Base-by-base conservation (phyloP, 805 yeast genomes). In the Candida sithepensis region DNA sequence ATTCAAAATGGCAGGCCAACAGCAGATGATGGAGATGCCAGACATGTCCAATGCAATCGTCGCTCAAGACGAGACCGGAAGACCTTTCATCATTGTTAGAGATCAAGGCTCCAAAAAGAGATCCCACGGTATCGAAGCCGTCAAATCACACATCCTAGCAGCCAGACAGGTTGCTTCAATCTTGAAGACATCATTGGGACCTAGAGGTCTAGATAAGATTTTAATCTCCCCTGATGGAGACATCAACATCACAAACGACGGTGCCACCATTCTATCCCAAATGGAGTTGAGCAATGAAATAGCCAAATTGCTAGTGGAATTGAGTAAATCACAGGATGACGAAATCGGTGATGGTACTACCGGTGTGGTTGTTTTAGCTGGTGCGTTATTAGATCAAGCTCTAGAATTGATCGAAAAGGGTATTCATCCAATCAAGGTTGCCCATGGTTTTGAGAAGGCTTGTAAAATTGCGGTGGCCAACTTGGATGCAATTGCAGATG, bases 311-410 rank as follows among this genome's bases (percentile, higher is more conserved):
- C 73, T 94, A 62, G 99, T 94, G 18, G 96, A 95, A 70, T 77
- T 94, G 55, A 86, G 97, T 26, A 87, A 81, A 66, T 88, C 96
- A 23, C 99, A 92, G 74, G 99, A 92, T 68, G 97, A 94, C 66
- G 98, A 92, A 71, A 89, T 92, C 65, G 99, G 99, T 47, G 99
- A 92, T 67, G 99, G 99, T 63, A 94, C 99, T 24, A 94, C 99
- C 4, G 98, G 98, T 64, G 99, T 94, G 24, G 98, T 94, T 45
- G 98, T 94, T 2, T 73, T 94, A 44, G 98, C 99, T 1, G 87
- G 96, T 56, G 96, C 98, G 2, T 73, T 94, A 54, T 75, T 94
- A 49, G 97, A 92, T 66, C 96, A 94, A 71, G 97, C 99, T 2
- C 70, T 86, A 47, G 97, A 90, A 64, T 79, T 94, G 53, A 91